These are phyloP conservation scores for Solanum hybrid DNA, from an alignment of 305 asterid species.

Conservation along the genomic window DNA sequence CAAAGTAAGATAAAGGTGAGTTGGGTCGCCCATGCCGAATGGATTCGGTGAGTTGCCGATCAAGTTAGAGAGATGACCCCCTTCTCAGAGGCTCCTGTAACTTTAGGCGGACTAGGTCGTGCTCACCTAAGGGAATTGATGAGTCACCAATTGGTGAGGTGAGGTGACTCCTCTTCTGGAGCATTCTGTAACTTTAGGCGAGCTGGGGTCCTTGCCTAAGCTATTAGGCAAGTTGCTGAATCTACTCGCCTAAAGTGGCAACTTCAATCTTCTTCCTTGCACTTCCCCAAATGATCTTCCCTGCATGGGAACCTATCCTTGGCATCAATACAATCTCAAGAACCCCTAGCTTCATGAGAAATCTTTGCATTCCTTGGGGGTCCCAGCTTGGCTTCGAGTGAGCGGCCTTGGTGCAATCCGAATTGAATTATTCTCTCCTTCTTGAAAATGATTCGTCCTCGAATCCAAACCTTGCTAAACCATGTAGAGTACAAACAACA, in stretches of 20 bases:
- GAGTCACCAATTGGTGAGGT: background rate
- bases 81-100: background rate
- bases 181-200: background rate
- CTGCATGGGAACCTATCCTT: background rate
- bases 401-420: background rate
- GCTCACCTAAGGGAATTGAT: too few relatives aligned
- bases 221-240: background rate
- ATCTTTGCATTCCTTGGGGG: background rate
- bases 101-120: background rate
- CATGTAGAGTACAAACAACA: background rate
- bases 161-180: background rate
- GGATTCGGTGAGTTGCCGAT: background rate
- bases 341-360: background rate
- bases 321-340: background rate
- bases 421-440: too few relatives aligned
- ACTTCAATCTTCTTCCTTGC: background rate
- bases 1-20: background rate
- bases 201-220: background rate
- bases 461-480: background rate
- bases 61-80: background rate
- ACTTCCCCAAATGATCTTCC: background rate
- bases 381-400: background rate
- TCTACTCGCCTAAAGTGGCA: background rate
- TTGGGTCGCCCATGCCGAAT: background rate
- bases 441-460: background rate